Conservation (phyloP, 805 yeast species). For the Monosporozyma aerobia region DNA sequence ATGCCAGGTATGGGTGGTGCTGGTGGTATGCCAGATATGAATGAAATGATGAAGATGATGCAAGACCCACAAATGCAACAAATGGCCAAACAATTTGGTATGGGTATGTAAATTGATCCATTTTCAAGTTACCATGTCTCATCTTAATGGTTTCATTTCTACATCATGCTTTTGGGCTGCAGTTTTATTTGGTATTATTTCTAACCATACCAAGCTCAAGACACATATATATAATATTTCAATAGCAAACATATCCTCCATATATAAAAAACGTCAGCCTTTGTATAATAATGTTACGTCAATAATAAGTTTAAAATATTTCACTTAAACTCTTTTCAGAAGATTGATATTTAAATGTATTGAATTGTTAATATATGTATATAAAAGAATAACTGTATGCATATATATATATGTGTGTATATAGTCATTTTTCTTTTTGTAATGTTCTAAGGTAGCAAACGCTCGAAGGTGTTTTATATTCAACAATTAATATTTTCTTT, state of each 20-base stretch:
- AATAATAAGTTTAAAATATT: background rate
- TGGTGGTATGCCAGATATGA: slow-evolving; percentile 63
- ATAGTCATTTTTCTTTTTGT: background rate
- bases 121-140: background rate
- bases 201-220: background rate
- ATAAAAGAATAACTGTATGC: background rate
- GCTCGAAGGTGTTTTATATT: background rate
- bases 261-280: background rate
- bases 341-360: background rate
- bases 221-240: background rate
- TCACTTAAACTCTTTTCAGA: no score
- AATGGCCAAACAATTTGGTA: slow-evolving; percentile 43
- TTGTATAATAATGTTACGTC: background rate
- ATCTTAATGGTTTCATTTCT: background rate
- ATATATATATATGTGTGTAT: background rate
- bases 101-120: slow-evolving; percentile 9
- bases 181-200: background rate
- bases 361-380: background rate
- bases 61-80: slow-evolving; percentile 39
- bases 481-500: background rate
- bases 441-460: background rate
- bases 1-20: slow-evolving; percentile 27
- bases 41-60: slow-evolving; percentile 55
- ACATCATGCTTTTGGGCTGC: background rate
- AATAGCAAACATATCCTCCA: background rate